These are phyloP conservation scores for Syzygium aromaticum DNA, from an alignment of 345 rosid species.

Conservation along the genomic window DNA sequence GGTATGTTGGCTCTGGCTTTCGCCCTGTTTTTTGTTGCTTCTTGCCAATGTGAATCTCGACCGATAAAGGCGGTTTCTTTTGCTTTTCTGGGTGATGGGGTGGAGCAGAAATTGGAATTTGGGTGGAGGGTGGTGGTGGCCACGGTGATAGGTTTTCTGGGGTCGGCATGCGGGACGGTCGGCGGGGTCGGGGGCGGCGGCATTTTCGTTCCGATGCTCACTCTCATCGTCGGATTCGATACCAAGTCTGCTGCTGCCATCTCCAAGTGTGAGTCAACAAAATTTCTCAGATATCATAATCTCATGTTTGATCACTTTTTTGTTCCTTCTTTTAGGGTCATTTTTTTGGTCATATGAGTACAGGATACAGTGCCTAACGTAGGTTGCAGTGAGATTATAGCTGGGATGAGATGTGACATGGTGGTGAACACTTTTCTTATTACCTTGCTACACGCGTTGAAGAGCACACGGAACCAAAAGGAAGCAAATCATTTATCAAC, in stretches of 20 bases:
- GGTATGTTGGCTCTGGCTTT: slow-evolving; percentile 19
- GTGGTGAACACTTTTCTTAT: background rate
- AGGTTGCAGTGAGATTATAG: background rate
- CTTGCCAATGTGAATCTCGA: background rate
- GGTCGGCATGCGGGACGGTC: slow-evolving; percentile 91
- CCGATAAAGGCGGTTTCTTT: background rate
- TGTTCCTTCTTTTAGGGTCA: background rate
- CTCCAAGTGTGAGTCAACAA: slow-evolving; percentile 57
- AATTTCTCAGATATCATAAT: background rate
- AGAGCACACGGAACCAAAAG: background rate
- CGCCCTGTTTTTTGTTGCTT: background rate
- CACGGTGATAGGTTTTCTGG: slow-evolving; percentile 75
- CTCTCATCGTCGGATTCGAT: slow-evolving; percentile 79
- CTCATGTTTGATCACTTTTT: background rate
- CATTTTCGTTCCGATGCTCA: slow-evolving; percentile 95
- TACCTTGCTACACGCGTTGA: background rate
- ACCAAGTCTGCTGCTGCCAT: slow-evolving; percentile 97
- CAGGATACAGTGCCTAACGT: background rate
- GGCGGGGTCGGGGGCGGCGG: slow-evolving; percentile 99
- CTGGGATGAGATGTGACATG: background rate
- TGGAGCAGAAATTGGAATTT: slow-evolving; percentile 49
- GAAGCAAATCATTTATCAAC: background rate
- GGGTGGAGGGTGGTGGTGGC: slow-evolving; percentile 62
- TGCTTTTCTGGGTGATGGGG: background rate
- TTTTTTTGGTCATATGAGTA: background rate